Conservation (phyloP, 1,139 yeast species). For the Wickerhamomyces sp. region DNA sequence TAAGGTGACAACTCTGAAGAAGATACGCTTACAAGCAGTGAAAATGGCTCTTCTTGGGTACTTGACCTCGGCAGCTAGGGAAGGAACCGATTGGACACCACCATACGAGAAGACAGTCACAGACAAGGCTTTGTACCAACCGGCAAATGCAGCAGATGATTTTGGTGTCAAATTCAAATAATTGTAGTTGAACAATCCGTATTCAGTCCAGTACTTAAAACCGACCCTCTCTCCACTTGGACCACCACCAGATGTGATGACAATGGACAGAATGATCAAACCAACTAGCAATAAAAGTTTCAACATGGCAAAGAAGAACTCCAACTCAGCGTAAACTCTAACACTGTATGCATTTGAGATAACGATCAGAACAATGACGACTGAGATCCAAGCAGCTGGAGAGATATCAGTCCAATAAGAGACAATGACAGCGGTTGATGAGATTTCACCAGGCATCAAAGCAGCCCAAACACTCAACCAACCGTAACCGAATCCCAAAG, state of each 20-base stretch:
- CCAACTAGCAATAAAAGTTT: conserved; percentile 58
- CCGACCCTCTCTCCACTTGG: conserved; percentile 52
- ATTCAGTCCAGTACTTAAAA: conserved; percentile 54
- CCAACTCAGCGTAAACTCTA: conserved; percentile 63
- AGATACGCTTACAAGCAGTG: conserved; percentile 41
- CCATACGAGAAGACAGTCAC: conserved; percentile 37
- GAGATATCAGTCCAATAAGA: conserved; percentile 59
- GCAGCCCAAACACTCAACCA: conserved; percentile 67
- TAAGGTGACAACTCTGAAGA: conserved; percentile 39
- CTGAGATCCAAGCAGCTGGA: conserved; percentile 59
- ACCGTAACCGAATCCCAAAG: conserved; percentile 73
- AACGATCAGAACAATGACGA: conserved; percentile 51
- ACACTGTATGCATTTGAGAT: conserved; percentile 58
- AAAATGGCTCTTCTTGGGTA: conserved; percentile 44
- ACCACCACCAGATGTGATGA: conserved; percentile 51
- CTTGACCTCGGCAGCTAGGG: conserved; percentile 44
- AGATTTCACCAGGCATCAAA: conserved; percentile 71
- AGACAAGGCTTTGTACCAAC: conserved; percentile 38
- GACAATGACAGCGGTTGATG: conserved; percentile 65
- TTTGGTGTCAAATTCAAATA: conserved; percentile 26
- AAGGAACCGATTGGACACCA: conserved; percentile 40
- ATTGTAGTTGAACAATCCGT: conserved; percentile 42
- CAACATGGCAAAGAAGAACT: conserved; percentile 49
- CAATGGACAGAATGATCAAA: conserved; percentile 55
- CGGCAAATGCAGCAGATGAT: conserved; percentile 25